phyloP scores from a whole-genome alignment of 805 yeast genomes.

The Gaillardinia entomophila region DNA sequence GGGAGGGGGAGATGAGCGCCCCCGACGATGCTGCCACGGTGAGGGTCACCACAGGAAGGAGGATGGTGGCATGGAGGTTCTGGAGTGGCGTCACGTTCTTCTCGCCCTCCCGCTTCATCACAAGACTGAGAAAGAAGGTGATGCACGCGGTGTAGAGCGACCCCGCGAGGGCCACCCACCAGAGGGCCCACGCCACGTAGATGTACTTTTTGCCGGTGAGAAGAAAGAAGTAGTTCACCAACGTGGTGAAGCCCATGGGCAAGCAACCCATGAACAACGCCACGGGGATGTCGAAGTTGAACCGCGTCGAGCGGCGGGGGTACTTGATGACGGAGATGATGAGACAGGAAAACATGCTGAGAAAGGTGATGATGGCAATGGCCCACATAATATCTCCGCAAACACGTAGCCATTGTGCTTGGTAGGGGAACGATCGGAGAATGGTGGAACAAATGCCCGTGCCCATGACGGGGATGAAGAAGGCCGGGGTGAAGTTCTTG shows the following conservation, averaged over 20 bases:
- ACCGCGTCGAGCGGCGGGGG: conserved; percentile 9
- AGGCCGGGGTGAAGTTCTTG: conserved; percentile 39
- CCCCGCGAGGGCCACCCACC: conserved; percentile 64
- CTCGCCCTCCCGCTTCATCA: conserved; percentile 26
- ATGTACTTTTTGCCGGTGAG: conserved; percentile 36
- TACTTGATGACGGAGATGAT: conserved; percentile 34
- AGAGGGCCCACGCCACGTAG: conserved; percentile 51
- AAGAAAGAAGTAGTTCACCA: conserved; percentile 50
- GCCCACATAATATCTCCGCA: conserved; percentile 62
- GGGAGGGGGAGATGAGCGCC: conserved; percentile 40
- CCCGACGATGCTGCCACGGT: conserved; percentile 77
- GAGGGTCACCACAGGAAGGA: conserved; percentile 75
- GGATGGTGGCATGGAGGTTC: conserved; percentile 48
- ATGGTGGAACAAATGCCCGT: conserved; percentile 66
- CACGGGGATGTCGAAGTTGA: conserved; percentile 31
- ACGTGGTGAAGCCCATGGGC: conserved; percentile 73
- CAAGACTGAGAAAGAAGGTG: conserved; percentile 46
- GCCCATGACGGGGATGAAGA: conserved; percentile 81
- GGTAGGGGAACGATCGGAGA: conserved; percentile 61
- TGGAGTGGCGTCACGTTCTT: conserved; percentile 11
- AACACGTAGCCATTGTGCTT: conserved; percentile 49
- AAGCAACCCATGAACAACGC: conserved; percentile 71
- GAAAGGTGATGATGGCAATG: conserved; percentile 44
- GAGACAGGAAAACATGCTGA: conserved; percentile 38
- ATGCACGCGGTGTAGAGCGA: conserved; percentile 59